Evolutionary conservation across 2,329 filamentous ascomycete genomes (phyloP), one percentile per base, ranked within the genome.

Genomic region (Myrmaecium sp.): DNA sequence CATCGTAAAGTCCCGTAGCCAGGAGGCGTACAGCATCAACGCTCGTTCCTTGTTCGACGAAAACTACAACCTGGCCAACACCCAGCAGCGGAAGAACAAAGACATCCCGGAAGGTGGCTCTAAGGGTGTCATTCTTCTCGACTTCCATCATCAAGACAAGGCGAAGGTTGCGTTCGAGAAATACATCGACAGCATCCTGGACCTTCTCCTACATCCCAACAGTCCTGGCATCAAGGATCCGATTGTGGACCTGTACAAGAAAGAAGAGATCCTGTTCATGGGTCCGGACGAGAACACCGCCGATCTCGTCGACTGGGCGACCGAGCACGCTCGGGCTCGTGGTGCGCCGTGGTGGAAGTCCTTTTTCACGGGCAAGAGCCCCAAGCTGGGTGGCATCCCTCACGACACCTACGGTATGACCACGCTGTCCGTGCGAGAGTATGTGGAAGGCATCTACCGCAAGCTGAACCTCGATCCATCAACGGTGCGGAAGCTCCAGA

Each of bases 261-360:
- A 93, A 58, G 66, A 92, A 48, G 89, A 98, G 55, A 98, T 98
- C 35, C 62, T 98, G 13, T 98, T 98, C 64, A 80, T 98, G 82
- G 89, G 89, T 17, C 89, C 89, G 1, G 89, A 98, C 40, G 89
- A 98, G 71, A 98, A 98, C 59, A 98, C 89, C 1, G 89, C 89
- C 13, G 82, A 93, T 44, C 66, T 98, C 17, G 89, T 98, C 27
- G 74, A 98, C 55, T 98, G 89, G 89, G 89, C 89, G n/a, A 98
- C 89, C 2, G 76, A 89, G 53, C 89, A 98, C 52, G 89, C 89
- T 33, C 72, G 82, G 27, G 60, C 62, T 34, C 74, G 89, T 41
- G 83, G 83, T 23, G 89, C 89, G 4, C 82, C 83, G 15, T 98
- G 86, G 82, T 98, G 89, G 89, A 98, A 98, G 65, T 98, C 89